Conservation (phyloP, 2,329 filamentous ascomycete species). For the Myotisia sp. region DNA sequence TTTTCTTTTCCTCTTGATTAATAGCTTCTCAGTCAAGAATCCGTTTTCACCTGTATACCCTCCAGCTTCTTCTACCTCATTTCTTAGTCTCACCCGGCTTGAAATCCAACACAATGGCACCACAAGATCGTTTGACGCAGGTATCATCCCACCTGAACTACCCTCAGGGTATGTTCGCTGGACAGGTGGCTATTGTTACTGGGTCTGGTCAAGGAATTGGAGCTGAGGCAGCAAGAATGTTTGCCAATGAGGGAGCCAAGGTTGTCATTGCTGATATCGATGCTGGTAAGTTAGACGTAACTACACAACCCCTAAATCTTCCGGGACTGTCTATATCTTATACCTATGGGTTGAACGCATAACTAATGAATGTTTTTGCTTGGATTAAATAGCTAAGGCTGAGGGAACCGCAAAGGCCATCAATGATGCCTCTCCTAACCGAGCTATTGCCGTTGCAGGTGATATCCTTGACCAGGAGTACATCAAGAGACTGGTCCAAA, state of each 20-base stretch:
- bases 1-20: too few species aligned
- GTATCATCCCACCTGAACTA: conserved; percentile 69
- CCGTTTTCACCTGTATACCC: too few species aligned
- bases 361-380: too few species aligned
- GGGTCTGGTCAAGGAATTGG: conserved; percentile 79
- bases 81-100: too few species aligned
- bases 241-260: conserved; percentile 76
- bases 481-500: conserved; percentile 55
- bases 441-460: conserved; percentile 59
- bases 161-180: conserved; percentile 61
- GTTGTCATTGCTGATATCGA: conserved; percentile 78
- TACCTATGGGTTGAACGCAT: background rate
- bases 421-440: conserved; percentile 46
- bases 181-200: conserved; percentile 77
- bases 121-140: conserved; percentile 49
- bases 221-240: conserved; percentile 65
- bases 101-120: conserved; percentile 24
- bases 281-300: conserved; percentile 35
- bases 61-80: too few species aligned
- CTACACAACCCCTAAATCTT: background rate
- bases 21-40: too few species aligned
- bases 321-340: too few species aligned
- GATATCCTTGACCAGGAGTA: conserved; percentile 62
- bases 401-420: conserved; percentile 54
- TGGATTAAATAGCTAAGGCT: conserved; percentile 48